Conservation (phyloP, 2,329 filamentous ascomycete genomes). For the Calonectria hawksworthii region DNA sequence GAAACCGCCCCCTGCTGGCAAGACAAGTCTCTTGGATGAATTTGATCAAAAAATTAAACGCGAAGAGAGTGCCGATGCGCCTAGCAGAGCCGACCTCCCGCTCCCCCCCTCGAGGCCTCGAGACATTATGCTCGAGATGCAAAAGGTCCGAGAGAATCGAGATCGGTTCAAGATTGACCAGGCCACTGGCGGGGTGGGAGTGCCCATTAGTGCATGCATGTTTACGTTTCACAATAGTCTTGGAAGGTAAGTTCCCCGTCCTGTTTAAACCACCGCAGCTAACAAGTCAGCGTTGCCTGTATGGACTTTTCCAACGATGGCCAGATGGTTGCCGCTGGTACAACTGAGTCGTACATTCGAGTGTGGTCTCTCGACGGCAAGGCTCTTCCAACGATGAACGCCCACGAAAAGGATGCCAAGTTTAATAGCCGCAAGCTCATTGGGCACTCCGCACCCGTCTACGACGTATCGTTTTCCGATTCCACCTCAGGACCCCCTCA, state of each 20-base stretch:
- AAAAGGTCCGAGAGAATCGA: slow-evolving; percentile 92
- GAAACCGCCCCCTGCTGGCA: slow-evolving; percentile 79
- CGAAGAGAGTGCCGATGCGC: slow-evolving; percentile 89
- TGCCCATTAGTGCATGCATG: slow-evolving; percentile 92
- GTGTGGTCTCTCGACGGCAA: slow-evolving; percentile 93
- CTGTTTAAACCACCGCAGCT: slow-evolving; percentile 21
- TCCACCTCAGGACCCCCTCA: slow-evolving; percentile 69
- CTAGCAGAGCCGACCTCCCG: slow-evolving; percentile 83
- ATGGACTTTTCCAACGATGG: slow-evolving; percentile 96
- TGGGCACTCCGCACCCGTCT: slow-evolving; percentile 91
- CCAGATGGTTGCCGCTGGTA: slow-evolving; percentile 88
- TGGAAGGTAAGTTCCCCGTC: slow-evolving; percentile 75
- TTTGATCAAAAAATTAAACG: slow-evolving; percentile 91
- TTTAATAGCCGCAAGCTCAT: slow-evolving; percentile 80
- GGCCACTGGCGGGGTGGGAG: slow-evolving; percentile 85
- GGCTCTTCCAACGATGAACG: slow-evolving; percentile 77
- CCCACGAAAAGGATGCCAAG: slow-evolving; percentile 70
- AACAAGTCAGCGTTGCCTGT: slow-evolving; percentile 78
- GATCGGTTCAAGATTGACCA: slow-evolving; percentile 92
- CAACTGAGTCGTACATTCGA: slow-evolving; percentile 94
- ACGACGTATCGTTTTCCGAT: slow-evolving; percentile 88
- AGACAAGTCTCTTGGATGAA: slow-evolving; percentile 83
- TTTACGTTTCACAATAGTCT: slow-evolving; percentile 98
- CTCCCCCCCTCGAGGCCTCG: slow-evolving; percentile 89
- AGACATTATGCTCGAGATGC: slow-evolving; percentile 94